Evolutionary conservation across 345 rosid species (phyloP), one percentile per base, ranked within the genome.

Genomic region (Pistacia integerrima): DNA sequence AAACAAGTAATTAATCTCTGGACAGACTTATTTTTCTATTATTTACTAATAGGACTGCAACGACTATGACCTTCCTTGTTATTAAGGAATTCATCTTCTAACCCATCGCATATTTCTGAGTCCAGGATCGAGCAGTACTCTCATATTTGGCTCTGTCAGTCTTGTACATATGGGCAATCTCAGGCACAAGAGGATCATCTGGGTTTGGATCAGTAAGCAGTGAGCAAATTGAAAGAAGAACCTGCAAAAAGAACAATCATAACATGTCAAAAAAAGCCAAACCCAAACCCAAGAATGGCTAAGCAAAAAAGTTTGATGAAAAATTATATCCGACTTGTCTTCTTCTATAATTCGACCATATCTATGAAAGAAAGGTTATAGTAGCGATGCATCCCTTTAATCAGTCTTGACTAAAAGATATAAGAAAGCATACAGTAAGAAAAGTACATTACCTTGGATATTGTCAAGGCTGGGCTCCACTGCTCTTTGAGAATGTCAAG

Each of bases 381-480:
- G 4, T 10, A 25, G n/a, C 7, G 25, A 62, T 1, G 20, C 30
- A 44, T 11, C 69, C 46, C 28, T 10, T 41, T 10, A 4, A 44
- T 17, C 25, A 65, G 30, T 33, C n/a, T 8, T 69, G 25, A 69
- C 16, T 11, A 54, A 11, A 20, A 36, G 4, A 33, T 17, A 8
- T 46, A 44, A 7, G 14, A 44, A 11, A 51, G 3, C 35, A 46
- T 67, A 25, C 12, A 22, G 25, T 22, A 38, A 51, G 1, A 14
- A 48, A 30, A 72, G n/a, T 28, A 3, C 54, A 60, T 72, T 70
- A 90, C 92, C 92, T 90, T 89, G 59, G 94, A 89, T 57, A 89
- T 77, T 76, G 92, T 90, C 60, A 90, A 87, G 14, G 92, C 91
- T 70, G 92, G 94, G 79, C 90, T 89, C 94, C 94, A 89, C 79